Percentiles rank a stretch among this genome's conserved stretches.
Conservation (phyloP, 2,329 filamentous ascomycete genomes). For the Paraphoma sp. region DNA sequence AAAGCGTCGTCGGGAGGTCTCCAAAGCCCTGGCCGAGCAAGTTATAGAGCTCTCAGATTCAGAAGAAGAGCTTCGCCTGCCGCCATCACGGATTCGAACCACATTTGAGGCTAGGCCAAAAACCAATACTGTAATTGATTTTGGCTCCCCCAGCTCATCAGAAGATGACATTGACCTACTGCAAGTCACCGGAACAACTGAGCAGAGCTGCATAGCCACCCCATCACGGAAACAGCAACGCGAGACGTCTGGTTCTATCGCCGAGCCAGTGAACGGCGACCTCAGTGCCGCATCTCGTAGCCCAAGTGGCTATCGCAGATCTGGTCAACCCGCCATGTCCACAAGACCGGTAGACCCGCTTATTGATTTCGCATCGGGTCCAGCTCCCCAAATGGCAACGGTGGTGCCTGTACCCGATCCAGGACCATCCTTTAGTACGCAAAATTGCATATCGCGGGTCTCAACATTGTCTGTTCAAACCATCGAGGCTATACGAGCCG, state of each 20-base stretch:
- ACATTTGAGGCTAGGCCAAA: not conserved
- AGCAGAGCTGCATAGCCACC: slow-evolving; percentile 1
- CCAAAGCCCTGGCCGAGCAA: not conserved
- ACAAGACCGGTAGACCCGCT: no score
- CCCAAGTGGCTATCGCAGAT: no score
- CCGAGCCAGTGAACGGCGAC: no score
- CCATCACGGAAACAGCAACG: not conserved
- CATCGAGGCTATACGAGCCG: slow-evolving; percentile 15
- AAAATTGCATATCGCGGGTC: not conserved
- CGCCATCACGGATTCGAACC: not conserved
- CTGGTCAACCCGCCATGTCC: no score
- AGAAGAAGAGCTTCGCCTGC: not conserved
- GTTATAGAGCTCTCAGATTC: slow-evolving; percentile 18
- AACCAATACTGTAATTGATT: not conserved
- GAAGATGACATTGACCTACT: not conserved
- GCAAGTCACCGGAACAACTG: not conserved
- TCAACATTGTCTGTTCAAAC: not conserved
- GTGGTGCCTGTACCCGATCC: no score
- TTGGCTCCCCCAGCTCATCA: slow-evolving; percentile 5
- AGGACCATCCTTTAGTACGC: no score
- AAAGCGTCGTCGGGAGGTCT: not conserved
- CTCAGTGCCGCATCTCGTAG: no score
- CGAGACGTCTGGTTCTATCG: no score
- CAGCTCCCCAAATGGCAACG: no score
- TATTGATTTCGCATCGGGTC: no score